Conservation (phyloP, 129 eudicot species). For the Chrysanthemum seticuspe region DNA sequence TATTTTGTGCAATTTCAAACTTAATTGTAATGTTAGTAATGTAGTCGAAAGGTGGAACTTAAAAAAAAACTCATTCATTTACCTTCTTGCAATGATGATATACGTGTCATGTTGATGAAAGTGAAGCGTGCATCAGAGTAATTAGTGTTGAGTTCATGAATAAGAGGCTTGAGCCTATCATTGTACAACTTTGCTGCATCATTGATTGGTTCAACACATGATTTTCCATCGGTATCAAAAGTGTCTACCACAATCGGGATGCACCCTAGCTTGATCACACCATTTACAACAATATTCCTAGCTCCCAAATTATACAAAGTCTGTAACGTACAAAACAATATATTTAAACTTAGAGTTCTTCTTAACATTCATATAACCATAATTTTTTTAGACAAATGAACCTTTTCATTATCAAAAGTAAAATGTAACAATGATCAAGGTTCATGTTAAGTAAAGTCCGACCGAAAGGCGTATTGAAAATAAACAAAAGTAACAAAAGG, state of each 20-base stretch:
- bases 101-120: constrained; percentile 28
- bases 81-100: constrained; percentile 21
- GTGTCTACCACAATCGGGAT: constrained; percentile 26
- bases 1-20: too few species aligned
- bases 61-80: neutral
- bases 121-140: constrained; percentile 36
- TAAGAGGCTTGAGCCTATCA: constrained; percentile 35
- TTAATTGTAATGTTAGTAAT: too few species aligned
- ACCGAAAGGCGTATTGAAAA: neutral
- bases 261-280: constrained; percentile 44
- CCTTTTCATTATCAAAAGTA: neutral
- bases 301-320: constrained; percentile 41
- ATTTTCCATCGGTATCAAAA: constrained; percentile 1
- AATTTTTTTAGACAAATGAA: neutral
- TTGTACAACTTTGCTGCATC: constrained; percentile 34
- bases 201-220: constrained; percentile 36
- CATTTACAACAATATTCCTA: constrained; percentile 44
- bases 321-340: constrained; percentile 11
- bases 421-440: too few species aligned
- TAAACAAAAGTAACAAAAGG: neutral
- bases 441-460: too few species aligned
- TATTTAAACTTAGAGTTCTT: neutral
- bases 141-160: constrained; percentile 30
- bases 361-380: neutral
- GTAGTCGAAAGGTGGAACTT: too few species aligned